Percentiles rank a stretch among this genome's conserved stretches.
phyloP scores from a whole-genome alignment of 129 eudicot species.

The Flaveria bidentis region DNA sequence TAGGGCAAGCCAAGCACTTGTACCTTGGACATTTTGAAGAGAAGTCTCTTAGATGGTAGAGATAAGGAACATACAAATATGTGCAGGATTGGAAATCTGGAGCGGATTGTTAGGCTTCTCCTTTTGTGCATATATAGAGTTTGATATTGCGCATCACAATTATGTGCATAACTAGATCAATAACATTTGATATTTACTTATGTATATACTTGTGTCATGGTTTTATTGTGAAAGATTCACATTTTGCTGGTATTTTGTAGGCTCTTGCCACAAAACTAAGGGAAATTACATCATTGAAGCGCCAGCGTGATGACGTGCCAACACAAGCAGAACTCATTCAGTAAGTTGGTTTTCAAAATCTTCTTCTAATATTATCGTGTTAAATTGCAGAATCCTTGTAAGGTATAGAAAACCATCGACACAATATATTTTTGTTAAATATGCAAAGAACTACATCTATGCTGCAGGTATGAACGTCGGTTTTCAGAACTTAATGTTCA shows the following conservation, averaged over 20 bases:
- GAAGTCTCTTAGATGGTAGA: too few relatives aligned
- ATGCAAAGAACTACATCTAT: background rate
- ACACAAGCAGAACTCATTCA: conserved; percentile 71
- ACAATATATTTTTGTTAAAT: background rate
- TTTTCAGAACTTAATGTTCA: conserved; percentile 71
- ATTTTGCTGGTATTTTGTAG: conserved; percentile 32
- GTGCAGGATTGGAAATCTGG: too few relatives aligned
- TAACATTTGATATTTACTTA: background rate
- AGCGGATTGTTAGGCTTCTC: too few relatives aligned
- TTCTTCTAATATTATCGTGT: background rate
- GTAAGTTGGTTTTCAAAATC: conserved; percentile 39
- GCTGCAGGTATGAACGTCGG: conserved; percentile 73
- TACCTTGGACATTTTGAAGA: too few relatives aligned
- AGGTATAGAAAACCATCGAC: background rate
- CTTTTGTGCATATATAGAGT: background rate
- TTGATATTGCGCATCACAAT: background rate
- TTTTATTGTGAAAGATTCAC: background rate
- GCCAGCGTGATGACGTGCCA: conserved; percentile 70
- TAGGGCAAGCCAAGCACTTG: too few relatives aligned
- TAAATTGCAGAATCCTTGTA: conserved; percentile 2
- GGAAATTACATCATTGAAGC: conserved; percentile 50
- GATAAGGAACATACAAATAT: too few relatives aligned
- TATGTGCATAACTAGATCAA: background rate
- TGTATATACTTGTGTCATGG: conserved; percentile 8
- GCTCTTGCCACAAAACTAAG: conserved; percentile 61